Percentiles rank a stretch among this genome's conserved stretches.
These are phyloP conservation scores for Aristolochia contorta DNA, from an alignment of 164 flowering plant genomes.

Conservation along the genomic window DNA sequence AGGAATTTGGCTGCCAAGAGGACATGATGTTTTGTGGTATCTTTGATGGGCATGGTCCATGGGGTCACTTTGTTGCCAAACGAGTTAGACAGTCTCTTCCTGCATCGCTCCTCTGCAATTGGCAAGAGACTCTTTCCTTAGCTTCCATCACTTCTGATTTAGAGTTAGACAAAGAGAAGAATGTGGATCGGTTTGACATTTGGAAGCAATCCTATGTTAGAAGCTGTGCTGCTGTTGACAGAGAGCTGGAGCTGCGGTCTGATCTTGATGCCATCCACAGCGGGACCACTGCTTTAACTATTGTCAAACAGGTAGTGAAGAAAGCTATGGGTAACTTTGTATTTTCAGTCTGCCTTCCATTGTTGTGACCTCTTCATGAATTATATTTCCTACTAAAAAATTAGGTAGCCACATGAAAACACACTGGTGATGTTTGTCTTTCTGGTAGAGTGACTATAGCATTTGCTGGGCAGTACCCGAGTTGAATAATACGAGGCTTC, in stretches of 20 bases:
- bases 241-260: conserved; percentile 45
- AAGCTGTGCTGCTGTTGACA: conserved; percentile 65
- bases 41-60: conserved; percentile 90
- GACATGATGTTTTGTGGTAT: conserved; percentile 84
- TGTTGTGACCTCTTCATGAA: too few relatives aligned
- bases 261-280: conserved; percentile 60
- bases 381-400: too few relatives aligned
- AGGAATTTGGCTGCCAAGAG: conserved; percentile 84
- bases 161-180: conserved; percentile 28
- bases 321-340: too few relatives aligned
- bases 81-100: conserved; percentile 61
- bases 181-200: conserved; percentile 27
- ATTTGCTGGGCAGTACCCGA: too few relatives aligned
- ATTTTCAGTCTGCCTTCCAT: too few relatives aligned
- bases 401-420: too few relatives aligned
- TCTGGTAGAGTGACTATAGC: too few relatives aligned
- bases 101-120: conserved; percentile 45
- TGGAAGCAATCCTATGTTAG: conserved; percentile 71
- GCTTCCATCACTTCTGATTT: conserved; percentile 24
- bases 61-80: conserved; percentile 85
- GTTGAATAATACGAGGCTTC: too few relatives aligned
- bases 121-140: conserved; percentile 63
- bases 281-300: conserved; percentile 72
- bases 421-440: too few relatives aligned
- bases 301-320: conserved; percentile 67